A percentile compares a stretch with the other conserved stretches of the same genome.
Conservation (phyloP, 2,329 filamentous ascomycete genomes). For the Penicillium sp. region DNA sequence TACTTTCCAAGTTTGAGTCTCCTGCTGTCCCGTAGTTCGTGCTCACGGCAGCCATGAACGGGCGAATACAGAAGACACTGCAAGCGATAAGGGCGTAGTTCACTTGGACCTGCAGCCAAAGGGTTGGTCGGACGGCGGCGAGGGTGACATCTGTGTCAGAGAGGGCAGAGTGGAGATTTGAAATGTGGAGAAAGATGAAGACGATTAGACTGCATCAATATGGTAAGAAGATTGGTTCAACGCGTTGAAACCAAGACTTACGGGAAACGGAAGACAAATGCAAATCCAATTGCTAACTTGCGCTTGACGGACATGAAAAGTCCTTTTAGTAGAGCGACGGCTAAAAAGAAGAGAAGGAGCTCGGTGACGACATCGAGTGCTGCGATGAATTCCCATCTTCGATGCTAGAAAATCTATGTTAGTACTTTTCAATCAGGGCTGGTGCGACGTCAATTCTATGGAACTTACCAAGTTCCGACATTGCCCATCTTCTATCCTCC, state of each 20-base stretch:
- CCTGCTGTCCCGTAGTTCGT: slow-evolving; percentile 35
- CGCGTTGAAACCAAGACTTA: slow-evolving; percentile 29
- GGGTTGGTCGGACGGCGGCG: slow-evolving; percentile 28
- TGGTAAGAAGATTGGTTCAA: too few species aligned
- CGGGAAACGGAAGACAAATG: slow-evolving; percentile 36
- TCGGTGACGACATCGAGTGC: slow-evolving; percentile 35
- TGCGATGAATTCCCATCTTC: slow-evolving; percentile 34
- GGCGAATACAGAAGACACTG: slow-evolving; percentile 34
- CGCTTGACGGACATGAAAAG: slow-evolving; percentile 31
- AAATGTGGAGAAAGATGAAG: slow-evolving; percentile 34
- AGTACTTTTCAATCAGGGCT: neutral
- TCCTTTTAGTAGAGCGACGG: slow-evolving; percentile 26
- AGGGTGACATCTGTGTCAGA: slow-evolving; percentile 33
- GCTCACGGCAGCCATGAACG: slow-evolving; percentile 36
- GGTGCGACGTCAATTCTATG: too few species aligned
- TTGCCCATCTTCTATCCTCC: slow-evolving; percentile 26
- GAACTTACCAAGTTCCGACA: slow-evolving; percentile 24
- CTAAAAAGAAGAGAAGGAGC: slow-evolving; percentile 28
- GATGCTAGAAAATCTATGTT: slow-evolving; percentile 14
- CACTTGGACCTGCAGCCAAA: slow-evolving; percentile 36
- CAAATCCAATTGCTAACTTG: slow-evolving; percentile 30
- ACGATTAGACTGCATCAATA: slow-evolving; percentile 37
- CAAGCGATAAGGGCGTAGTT: slow-evolving; percentile 35
- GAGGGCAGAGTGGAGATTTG: slow-evolving; percentile 26
- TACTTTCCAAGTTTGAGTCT: slow-evolving; percentile 26